Evolutionary conservation across 177 flowering plant genomes (phyloP).

Genomic region (Tripterygium wilfordii): DNA sequence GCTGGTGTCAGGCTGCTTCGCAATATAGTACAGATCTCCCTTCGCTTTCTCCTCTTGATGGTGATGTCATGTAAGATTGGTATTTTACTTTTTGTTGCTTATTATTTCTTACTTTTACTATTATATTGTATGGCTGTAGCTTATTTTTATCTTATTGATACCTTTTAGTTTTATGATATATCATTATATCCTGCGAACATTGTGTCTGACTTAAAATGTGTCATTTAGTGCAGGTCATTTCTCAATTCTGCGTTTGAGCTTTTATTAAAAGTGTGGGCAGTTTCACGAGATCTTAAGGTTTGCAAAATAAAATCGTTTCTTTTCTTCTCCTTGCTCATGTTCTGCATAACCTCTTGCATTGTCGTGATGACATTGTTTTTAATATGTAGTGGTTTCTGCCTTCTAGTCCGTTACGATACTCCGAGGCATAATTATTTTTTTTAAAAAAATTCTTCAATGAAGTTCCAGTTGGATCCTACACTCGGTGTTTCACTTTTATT

Average conservation of each 20-base stretch:
- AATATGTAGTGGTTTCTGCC: too few species aligned
- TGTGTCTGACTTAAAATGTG: background rate
- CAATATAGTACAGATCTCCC: slow-evolving; percentile 56
- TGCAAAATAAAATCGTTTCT: background rate
- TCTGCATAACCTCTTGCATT: background rate
- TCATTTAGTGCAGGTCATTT: slow-evolving; percentile 68
- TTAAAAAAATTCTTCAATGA: too few species aligned
- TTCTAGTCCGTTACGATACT: too few species aligned
- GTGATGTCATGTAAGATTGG: slow-evolving; percentile 76
- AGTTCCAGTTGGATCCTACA: too few species aligned
- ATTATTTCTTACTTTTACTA: too few species aligned
- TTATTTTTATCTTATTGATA: too few species aligned
- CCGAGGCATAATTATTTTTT: too few species aligned
- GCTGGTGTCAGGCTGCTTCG: slow-evolving; percentile 96
- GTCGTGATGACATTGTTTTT: background rate
- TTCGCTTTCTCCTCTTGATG: slow-evolving; percentile 52
- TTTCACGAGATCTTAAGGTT: slow-evolving; percentile 91
- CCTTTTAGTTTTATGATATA: too few species aligned
- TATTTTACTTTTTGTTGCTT: slow-evolving; percentile 1
- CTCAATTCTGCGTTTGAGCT: slow-evolving; percentile 96
- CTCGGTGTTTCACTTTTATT: too few species aligned
- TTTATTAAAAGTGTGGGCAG: slow-evolving; percentile 87
- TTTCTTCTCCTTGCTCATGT: background rate
- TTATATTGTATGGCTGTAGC: too few species aligned
- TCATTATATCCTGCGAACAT: background rate